Evolutionary conservation across 2,329 filamentous ascomycete species (phyloP), one percentile per base, ranked within the genome.

Genomic region (Chrysosporium queenslandicum): DNA sequence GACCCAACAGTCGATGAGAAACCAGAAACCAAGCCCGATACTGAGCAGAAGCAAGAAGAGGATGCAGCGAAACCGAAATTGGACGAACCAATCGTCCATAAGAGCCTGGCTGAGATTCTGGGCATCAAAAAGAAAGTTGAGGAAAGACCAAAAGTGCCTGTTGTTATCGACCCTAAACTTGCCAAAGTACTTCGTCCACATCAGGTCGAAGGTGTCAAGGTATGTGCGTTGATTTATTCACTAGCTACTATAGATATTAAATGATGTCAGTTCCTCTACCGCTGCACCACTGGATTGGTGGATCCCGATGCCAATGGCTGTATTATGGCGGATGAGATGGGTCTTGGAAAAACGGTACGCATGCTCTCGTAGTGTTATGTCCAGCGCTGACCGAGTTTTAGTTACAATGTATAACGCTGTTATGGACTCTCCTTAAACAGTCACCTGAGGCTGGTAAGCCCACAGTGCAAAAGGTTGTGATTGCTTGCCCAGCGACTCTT

Each of bases 261-360:
- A 66, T 54, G 18, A 49, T 41, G 8, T 27, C 42, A 74, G 73
- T 98, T 98, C 68, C 82, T 98, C 76, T 98, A 97, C 69, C 80
- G 81, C 59, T 94, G 88, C 63, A 89, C 92, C 4, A 97, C 91
- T 1, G 92, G 92, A n/a, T 78, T 97, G 77, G 86, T 97, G 52
- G 92, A 97, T 61, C 79, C 85, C 34, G 91, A 91, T 61, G 92
- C 92, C 46, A 87, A 96, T 67, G 92, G 92, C 1, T 98, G 92
- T 70, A 98, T 98, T 66, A 98, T 98, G 92, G 92, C 92, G 50
- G 92, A 98, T 66, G 92, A 96, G 66, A 98, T 98, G 92, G 92
- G 92, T 60, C 74, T 98, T 27, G 92, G 92, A 53, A 98, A 98
- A 72, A 98, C 92, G 16, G 72, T 75, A 68, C 20, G 14, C 25